Evolutionary conservation across 2,329 filamentous ascomycete species (phyloP), one percentile per base, ranked within the genome.

Genomic region (Talaromyces sp.): DNA sequence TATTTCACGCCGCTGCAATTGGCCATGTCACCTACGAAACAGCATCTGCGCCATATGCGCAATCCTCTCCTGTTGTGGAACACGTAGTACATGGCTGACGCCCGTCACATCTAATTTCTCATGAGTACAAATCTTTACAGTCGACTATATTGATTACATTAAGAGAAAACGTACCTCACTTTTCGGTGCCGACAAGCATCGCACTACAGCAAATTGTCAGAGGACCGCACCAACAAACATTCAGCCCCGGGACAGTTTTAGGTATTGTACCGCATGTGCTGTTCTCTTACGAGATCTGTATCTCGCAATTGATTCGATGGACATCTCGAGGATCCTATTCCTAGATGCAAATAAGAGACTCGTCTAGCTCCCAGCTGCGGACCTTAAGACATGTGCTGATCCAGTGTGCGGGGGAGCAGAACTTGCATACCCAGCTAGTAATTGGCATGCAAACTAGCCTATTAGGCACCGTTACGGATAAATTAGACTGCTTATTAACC

Each of bases 91-190:
- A 84, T 33, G 82, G 82, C 52, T 76, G 76, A 52, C 79, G 77
- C 14, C 82, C 82, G 68, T 84, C 81, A 64, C 82, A 84, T 74
- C 81, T 83, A 63, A 47, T 13, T 48, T 31, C 7, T 16, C 13
- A 2, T 16, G 3, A 27, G 47, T 50, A 9, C 22, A 27, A 16
- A 16, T 48, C 3, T 27, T 16, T 11, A 9, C 2, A 22, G 3
- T 47, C n/a, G 16, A 43, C 16, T 22, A 11, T 19, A 22, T 14
- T 14, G 6, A 27, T 2, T 13, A 24, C 22, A 48, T 10, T 14
- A 16, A 27, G 4, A 27, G 47, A 16, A 14, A 48, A 48, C 47
- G 6, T 14, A 50, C 47, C 47, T 50, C 47, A 50, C 47, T 50
- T 50, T 50, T 14, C 47, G 47, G 14, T 50, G 47, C 47, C 47